Evolutionary conservation across 352 stramenopile genomes (phyloP).

Genomic region (Blastocystis sp.): DNA sequence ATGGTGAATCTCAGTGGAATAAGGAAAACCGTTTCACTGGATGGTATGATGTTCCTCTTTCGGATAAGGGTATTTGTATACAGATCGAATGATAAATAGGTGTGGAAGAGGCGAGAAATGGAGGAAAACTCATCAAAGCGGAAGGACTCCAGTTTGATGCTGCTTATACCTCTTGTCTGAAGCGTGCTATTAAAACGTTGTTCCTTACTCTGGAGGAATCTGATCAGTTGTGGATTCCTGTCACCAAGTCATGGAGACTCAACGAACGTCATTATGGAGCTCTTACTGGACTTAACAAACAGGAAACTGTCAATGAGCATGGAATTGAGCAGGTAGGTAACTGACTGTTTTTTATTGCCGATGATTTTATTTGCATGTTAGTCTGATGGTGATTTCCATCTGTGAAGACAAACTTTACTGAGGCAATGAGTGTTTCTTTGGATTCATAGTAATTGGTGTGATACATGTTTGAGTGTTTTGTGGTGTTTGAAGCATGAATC

Average conservation of each 20-base stretch:
- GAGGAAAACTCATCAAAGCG: conserved; percentile 83
- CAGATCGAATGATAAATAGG: conserved; percentile 67
- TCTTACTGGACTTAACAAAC: conserved; percentile 95
- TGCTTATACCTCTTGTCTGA: conserved; percentile 89
- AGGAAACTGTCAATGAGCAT: conserved; percentile 95
- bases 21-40: conserved; percentile 95
- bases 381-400: conserved; percentile 3
- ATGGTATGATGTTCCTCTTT: conserved; percentile 87
- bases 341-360: neutral
- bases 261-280: conserved; percentile 97
- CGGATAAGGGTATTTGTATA: neutral
- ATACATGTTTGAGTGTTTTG: no score
- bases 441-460: no score
- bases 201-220: conserved; percentile 88
- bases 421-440: neutral
- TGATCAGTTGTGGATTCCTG: conserved; percentile 92
- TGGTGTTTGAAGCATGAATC: neutral
- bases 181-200: conserved; percentile 90
- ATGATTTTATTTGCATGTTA: conserved; percentile 61
- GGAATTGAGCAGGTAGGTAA: conserved; percentile 84
- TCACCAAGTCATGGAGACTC: conserved; percentile 80
- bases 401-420: neutral
- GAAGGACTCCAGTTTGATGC: conserved; percentile 85
- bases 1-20: conserved; percentile 78
- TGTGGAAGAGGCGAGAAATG: conserved; percentile 82